Evolutionary conservation across 768 basidiomycete genomes (phyloP), one percentile per base, ranked within the genome.

Genomic region (Suillus americanus): DNA sequence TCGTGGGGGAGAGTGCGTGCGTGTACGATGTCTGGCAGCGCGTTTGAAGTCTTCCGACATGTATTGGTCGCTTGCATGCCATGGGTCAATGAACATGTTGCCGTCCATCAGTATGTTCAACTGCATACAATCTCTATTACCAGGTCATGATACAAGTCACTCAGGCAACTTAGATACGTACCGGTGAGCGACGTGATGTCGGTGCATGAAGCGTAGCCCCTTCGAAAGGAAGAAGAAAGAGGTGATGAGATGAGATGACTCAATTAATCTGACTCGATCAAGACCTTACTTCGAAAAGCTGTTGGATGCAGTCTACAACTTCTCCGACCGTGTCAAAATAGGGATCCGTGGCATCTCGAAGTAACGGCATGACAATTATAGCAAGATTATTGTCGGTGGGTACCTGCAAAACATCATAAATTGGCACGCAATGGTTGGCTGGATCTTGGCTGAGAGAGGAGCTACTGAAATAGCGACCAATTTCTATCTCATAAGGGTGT

Each of bases 171-270:
- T 20, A 16, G 14, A 6, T 16, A 59, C 74, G 5, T 56, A 80
- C 80, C 77, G 63, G 61, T 81, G 81, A 6, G 79, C 80, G 1
- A 80, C 68, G 20, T 69, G 67, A 40, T 79, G 70, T 2, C 68
- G 62, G 63, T 82, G 81, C 69, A 81, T 77, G 64, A 79, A 80
- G 54, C 72, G 66, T 3, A 81, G 61, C 0, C 78, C 77, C 79
- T 79, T 51, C 13, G n/a, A 38, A 35, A 20, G 1, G 16, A 33
- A 35, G 9, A 1, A 45, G 53, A 4, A 12, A 41, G 10, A 33
- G 16, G 10, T 12, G 6, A 38, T n/a, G n/a, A n/a, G n/a, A n/a
- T n/a, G n/a, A n/a, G n/a, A n/a, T n/a, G n/a, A n/a, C n/a, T n/a
- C n/a, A n/a, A n/a, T n/a, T n/a, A n/a, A n/a, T n/a, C n/a, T n/a